Conservation (phyloP, 1,284 basidiomycete species). For the Puccinia triticina region DNA sequence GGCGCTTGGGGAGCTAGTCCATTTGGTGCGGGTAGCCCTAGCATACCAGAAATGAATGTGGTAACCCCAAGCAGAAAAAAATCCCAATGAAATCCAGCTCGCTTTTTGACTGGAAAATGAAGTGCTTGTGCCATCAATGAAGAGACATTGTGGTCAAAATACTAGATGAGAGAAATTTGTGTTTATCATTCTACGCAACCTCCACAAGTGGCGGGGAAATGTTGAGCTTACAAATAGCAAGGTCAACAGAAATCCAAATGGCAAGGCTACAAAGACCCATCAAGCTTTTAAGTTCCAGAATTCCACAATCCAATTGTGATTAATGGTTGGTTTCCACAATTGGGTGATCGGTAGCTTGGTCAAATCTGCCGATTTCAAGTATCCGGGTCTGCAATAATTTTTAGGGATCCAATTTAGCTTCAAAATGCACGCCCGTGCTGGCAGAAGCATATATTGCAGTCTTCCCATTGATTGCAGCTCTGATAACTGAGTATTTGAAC, state of each 20-base stretch:
- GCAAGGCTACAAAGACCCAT: slow-evolving; percentile 80
- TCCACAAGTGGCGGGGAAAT: neutral
- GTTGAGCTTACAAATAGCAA: slow-evolving; percentile 49
- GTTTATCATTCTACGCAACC: no score
- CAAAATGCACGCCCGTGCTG: no score
- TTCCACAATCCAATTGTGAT: slow-evolving; percentile 78
- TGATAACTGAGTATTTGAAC: no score
- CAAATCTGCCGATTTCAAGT: slow-evolving; percentile 65
- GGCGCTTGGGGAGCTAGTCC: slow-evolving; percentile 89
- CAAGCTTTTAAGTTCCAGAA: slow-evolving; percentile 89
- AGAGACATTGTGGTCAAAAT: slow-evolving; percentile 73
- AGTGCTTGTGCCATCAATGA: slow-evolving; percentile 84
- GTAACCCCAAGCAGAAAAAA: slow-evolving; percentile 80
- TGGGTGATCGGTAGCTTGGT: slow-evolving; percentile 71
- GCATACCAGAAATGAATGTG: slow-evolving; percentile 86
- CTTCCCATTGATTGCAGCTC: no score
- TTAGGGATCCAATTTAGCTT: slow-evolving; percentile 70
- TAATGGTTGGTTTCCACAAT: slow-evolving; percentile 74
- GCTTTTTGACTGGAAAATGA: slow-evolving; percentile 84
- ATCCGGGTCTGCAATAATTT: slow-evolving; percentile 70
- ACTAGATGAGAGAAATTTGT: slow-evolving; percentile 46
- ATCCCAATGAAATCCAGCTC: slow-evolving; percentile 83
- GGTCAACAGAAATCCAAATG: slow-evolving; percentile 62
- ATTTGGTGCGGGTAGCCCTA: slow-evolving; percentile 65
- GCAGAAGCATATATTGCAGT: no score